Base-by-base conservation (phyloP, 1,284 basidiomycete genomes). In the Takashimella tepidaria region DNA sequence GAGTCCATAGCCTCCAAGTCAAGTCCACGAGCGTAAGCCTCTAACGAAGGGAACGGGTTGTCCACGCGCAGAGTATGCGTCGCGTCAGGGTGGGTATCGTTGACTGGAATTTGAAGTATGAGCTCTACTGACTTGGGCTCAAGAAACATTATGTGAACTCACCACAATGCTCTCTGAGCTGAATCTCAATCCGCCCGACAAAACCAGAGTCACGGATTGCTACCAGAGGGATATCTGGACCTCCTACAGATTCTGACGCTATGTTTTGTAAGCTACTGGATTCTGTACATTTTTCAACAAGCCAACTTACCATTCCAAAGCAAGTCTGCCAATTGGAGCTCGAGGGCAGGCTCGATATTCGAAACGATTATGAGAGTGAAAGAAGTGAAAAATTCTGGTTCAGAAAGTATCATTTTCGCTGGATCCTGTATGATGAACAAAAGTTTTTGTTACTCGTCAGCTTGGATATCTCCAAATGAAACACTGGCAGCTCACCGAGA, bases 21-120 rank as follows among this genome's bases (percentile, higher is more conserved):
- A 46, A 93, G 77, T 0, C 80, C 78, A n/a, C 81, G 73, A 0
- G 89, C 84, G 71, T 88, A 85, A 52, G 86, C 79, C 52, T 85
- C 79, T 4, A 97, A 81, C 0, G 83, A 81, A 0, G 89, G 85
- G 79, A 97, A 98, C 0, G 95, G 88, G 51, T 84, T 82, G 74
- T 92, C 89, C 57, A 98, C 85, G 37, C 92, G 84, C 1, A 98
- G 80, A 6, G 92, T 91, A 16, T 89, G 86, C 0, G 83, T 75
- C 0, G 81, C 84, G 61, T 96, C 91, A 0, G 91, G 87, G 75
- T 98, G 96, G 16, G 88, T 90, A 68, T 98, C 92, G 64, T 96
- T 85, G 66, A 98, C 91, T 87, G 68, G 54, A 41, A 19, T 43
- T 16, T 54, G n/a, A 60, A 66, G 55, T 53, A 66, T 56, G 11